Evolutionary conservation across 352 stramenopile species (phyloP).

Genomic region (Phytopythium litorale): DNA sequence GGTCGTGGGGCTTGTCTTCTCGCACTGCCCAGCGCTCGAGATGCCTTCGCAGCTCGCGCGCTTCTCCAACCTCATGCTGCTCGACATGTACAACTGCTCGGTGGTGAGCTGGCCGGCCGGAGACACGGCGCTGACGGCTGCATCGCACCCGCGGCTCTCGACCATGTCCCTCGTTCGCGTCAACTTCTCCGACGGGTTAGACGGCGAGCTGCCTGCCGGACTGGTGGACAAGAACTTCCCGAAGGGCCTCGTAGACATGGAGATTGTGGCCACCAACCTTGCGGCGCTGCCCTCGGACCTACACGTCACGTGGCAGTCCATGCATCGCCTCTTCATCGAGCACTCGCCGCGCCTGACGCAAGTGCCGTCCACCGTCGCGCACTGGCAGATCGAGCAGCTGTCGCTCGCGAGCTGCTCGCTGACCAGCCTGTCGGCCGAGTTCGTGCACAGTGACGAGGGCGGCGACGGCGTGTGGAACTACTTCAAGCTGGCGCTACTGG

Average conservation of each 20-base stretch:
- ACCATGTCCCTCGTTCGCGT: constrained; percentile 23
- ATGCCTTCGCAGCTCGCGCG: constrained; percentile 16
- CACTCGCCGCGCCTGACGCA: not conserved
- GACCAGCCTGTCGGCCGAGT: not conserved
- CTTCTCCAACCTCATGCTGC: constrained; percentile 22
- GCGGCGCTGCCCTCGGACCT: constrained; percentile 27
- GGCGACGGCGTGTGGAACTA: not conserved
- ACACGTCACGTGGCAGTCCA: constrained; percentile 23
- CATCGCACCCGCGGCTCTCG: constrained; percentile 22
- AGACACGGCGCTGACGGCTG: constrained; percentile 18
- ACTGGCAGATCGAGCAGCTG: not conserved
- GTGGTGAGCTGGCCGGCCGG: constrained; percentile 20
- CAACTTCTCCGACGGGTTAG: constrained; percentile 10
- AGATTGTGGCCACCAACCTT: constrained; percentile 32
- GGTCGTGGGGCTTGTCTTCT: constrained; percentile 17
- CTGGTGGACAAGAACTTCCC: constrained; percentile 34
- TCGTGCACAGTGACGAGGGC: not conserved
- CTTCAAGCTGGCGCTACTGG: not conserved
- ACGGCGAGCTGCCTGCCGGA: constrained; percentile 23
- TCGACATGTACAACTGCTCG: constrained; percentile 42
- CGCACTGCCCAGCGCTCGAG: constrained; percentile 24
- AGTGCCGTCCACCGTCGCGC: not conserved
- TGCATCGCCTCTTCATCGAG: constrained; percentile 2
- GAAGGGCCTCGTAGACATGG: constrained; percentile 17
- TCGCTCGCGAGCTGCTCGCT: constrained; percentile 1